phyloP scores from a whole-genome alignment of 352 stramenopile species.

The Globisporangium carolinianum region DNA sequence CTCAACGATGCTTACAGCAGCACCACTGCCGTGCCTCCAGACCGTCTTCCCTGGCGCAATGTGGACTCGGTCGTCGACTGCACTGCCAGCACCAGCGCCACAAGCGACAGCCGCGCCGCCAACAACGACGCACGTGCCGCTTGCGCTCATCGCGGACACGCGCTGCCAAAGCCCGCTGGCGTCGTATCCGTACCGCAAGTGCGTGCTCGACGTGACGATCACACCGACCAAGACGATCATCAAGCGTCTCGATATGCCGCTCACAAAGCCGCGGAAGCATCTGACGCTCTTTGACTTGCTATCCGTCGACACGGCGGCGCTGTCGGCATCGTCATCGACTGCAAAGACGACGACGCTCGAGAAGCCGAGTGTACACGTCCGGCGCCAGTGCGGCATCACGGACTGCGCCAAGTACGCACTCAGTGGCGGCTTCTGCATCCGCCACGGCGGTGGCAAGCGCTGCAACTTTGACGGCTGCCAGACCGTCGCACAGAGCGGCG shows the following conservation, averaged over 20 bases:
- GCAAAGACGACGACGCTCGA: background rate
- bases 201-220: slow-evolving; percentile 21
- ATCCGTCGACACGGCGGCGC: slow-evolving; percentile 16
- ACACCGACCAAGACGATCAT: slow-evolving; percentile 22
- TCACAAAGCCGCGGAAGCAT: slow-evolving; percentile 29
- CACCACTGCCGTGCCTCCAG: slow-evolving; percentile 7
- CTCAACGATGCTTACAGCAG: background rate
- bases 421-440: slow-evolving; percentile 64
- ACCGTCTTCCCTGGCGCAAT: slow-evolving; percentile 8
- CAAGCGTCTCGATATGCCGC: slow-evolving; percentile 6
- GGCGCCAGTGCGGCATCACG: slow-evolving; percentile 48
- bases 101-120: background rate
- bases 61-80: background rate
- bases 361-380: slow-evolving; percentile 25
- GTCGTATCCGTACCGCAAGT: slow-evolving; percentile 16
- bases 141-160: background rate
- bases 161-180: slow-evolving; percentile 1
- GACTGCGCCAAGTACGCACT: slow-evolving; percentile 64
- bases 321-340: background rate
- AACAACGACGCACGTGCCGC: background rate
- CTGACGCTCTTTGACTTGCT: slow-evolving; percentile 53
- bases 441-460: slow-evolving; percentile 69
- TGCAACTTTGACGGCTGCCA: slow-evolving; percentile 48
- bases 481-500: slow-evolving; percentile 73
- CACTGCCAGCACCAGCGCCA: background rate